A percentile compares a stretch with the other conserved stretches of the same genome.
These are phyloP conservation scores for Phytophthora sansomeana DNA, from an alignment of 352 stramenopile species.

Conservation along the genomic window DNA sequence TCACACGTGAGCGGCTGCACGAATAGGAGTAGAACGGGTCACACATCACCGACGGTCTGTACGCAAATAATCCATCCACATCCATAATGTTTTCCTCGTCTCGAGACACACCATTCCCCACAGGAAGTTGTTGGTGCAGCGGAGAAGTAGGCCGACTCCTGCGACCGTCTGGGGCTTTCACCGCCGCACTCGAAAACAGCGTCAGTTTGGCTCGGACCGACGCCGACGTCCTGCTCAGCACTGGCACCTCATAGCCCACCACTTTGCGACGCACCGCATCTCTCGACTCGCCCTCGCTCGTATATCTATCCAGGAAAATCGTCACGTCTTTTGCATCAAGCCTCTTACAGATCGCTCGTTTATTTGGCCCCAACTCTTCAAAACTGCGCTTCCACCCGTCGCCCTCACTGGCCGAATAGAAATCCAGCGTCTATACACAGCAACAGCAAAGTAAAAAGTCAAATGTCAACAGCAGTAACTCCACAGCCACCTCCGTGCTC, in stretches of 20 bases:
- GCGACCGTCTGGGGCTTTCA: slow-evolving; percentile 17
- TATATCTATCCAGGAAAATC: slow-evolving; percentile 88
- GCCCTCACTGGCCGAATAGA: slow-evolving; percentile 73
- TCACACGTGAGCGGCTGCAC: slow-evolving; percentile 48
- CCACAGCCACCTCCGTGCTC: no score
- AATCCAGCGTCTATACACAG: slow-evolving; percentile 65
- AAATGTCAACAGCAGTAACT: slow-evolving; percentile 1
- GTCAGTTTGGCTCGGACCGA: slow-evolving; percentile 67
- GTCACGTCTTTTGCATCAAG: slow-evolving; percentile 84
- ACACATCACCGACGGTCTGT: slow-evolving; percentile 55
- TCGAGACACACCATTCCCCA: neutral
- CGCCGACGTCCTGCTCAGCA: slow-evolving; percentile 74
- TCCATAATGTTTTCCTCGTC: slow-evolving; percentile 39
- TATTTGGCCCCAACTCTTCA: slow-evolving; percentile 58
- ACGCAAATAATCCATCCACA: slow-evolving; percentile 45
- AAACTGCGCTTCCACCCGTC: slow-evolving; percentile 73
- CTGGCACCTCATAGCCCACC: slow-evolving; percentile 81
- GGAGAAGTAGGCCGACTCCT: slow-evolving; percentile 26
- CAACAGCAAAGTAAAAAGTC: neutral
- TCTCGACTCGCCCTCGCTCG: slow-evolving; percentile 53
- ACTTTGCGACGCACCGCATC: slow-evolving; percentile 68
- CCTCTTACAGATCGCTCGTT: slow-evolving; percentile 67
- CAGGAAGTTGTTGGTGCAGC: slow-evolving; percentile 10
- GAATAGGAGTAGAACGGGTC: slow-evolving; percentile 82
- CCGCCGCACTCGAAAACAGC: slow-evolving; percentile 45